Evolutionary conservation across 1,139 yeast species (phyloP).

Genomic region (Kodamaea suecica): DNA sequence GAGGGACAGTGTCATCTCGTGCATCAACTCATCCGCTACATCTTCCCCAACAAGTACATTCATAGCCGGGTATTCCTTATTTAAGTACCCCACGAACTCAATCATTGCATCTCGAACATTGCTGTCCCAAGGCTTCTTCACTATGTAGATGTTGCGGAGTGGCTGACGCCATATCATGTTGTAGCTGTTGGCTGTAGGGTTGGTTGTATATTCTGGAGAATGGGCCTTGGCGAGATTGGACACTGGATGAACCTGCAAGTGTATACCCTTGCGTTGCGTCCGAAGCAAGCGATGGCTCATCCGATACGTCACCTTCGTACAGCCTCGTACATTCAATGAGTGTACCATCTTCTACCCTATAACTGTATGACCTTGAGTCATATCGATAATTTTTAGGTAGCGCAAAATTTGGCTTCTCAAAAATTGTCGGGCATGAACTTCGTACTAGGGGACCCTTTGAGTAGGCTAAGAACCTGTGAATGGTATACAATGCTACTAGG

Average conservation of each 20-base stretch:
- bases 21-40: constrained; percentile 67
- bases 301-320: no score
- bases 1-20: constrained; percentile 26
- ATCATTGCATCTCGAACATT: constrained; percentile 66
- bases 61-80: constrained; percentile 59
- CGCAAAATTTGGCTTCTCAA: no score
- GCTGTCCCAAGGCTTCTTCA: constrained; percentile 80
- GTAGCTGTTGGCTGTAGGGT: constrained; percentile 48
- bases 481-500: no score
- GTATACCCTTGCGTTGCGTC: constrained; percentile 3
- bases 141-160: constrained; percentile 68
- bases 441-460: no score
- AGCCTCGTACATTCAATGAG: no score
- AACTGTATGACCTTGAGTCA: no score
- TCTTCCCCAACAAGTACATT: constrained; percentile 76
- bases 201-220: constrained; percentile 40
- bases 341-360: no score
- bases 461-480: no score
- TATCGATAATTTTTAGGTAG: no score
- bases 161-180: constrained; percentile 47
- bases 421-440: no score
- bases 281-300: no score
- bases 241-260: constrained; percentile 11
- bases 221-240: constrained; percentile 11
- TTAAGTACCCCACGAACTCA: constrained; percentile 55